These are phyloP conservation scores for Adansonia gregorii DNA, from an alignment of 441 rosid species.

Conservation along the genomic window DNA sequence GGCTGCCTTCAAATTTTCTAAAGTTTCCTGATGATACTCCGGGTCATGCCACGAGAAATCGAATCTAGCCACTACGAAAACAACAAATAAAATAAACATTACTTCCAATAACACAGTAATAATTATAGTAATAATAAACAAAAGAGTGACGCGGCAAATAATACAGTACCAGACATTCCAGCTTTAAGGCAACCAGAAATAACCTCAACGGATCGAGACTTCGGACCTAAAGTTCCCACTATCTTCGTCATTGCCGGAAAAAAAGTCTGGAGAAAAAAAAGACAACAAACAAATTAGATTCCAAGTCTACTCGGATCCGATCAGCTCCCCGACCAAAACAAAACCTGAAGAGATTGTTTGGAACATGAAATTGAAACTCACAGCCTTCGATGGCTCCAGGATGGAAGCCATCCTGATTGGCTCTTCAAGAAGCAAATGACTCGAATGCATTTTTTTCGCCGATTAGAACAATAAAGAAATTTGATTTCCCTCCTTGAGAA, in stretches of 20 bases:
- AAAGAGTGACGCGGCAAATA: conserved; percentile 8
- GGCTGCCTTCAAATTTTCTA: conserved; percentile 84
- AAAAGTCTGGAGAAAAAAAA: conserved; percentile 59
- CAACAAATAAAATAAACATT: not conserved
- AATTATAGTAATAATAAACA: not conserved
- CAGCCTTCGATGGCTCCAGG: conserved; percentile 89
- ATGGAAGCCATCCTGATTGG: conserved; percentile 98
- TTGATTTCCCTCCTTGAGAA: not conserved
- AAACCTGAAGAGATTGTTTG: not conserved
- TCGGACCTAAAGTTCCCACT: conserved; percentile 94
- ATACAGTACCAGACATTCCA: conserved; percentile 86
- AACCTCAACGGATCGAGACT: conserved; percentile 82
- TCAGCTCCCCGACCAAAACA: conserved; percentile 1
- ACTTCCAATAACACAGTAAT: not conserved
- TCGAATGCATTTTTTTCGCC: conserved; percentile 71
- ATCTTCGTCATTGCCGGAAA: conserved; percentile 97
- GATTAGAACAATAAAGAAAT: not conserved
- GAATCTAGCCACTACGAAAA: conserved; percentile 75
- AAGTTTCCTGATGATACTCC: conserved; percentile 84
- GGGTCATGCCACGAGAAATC: conserved; percentile 91
- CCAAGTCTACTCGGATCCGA: conserved; percentile 12
- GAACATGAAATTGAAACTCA: conserved; percentile 39
- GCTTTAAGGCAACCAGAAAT: conserved; percentile 90
- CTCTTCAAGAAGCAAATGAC: conserved; percentile 91
- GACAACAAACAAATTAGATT: conserved; percentile 8